Conservation (phyloP, 257 asterid genomes). For the Gynochthodes officinalis region DNA sequence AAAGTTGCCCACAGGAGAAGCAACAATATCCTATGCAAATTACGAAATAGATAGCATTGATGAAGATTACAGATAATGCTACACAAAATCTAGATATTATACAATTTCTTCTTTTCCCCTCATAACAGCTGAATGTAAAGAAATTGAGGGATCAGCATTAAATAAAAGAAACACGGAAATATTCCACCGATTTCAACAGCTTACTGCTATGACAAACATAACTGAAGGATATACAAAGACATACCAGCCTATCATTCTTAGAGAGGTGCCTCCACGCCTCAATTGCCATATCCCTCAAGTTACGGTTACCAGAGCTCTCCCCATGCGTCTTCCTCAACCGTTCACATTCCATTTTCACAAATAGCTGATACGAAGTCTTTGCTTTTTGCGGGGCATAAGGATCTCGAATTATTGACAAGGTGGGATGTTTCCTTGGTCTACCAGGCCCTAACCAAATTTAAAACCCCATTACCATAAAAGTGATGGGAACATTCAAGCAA, state of each 20-base stretch:
- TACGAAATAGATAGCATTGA: not conserved
- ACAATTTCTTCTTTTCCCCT: no score
- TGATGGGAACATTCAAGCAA: not conserved
- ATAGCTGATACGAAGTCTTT: constrained; percentile 58
- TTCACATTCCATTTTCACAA: constrained; percentile 49
- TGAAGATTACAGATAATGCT: not conserved
- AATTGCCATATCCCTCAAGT: constrained; percentile 43
- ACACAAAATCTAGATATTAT: not conserved
- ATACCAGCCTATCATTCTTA: constrained; percentile 51
- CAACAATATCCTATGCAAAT: not conserved
- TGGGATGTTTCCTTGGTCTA: constrained; percentile 23
- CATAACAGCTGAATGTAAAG: not conserved
- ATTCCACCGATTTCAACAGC: not conserved
- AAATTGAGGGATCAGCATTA: not conserved
- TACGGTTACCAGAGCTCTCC: constrained; percentile 27
- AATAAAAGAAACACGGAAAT: not conserved
- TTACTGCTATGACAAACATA: not conserved
- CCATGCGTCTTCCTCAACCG: constrained; percentile 43
- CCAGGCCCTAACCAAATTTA: constrained; percentile 33
- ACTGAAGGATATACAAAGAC: not conserved
- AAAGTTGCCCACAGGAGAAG: not conserved
- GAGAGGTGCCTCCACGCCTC: constrained; percentile 54
- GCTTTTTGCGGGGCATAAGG: constrained; percentile 42
- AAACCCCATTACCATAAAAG: not conserved
- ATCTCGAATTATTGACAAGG: constrained; percentile 24